Evolutionary conservation across 2,329 filamentous ascomycete genomes (phyloP).

Genomic region (Zymoseptoria brevis): DNA sequence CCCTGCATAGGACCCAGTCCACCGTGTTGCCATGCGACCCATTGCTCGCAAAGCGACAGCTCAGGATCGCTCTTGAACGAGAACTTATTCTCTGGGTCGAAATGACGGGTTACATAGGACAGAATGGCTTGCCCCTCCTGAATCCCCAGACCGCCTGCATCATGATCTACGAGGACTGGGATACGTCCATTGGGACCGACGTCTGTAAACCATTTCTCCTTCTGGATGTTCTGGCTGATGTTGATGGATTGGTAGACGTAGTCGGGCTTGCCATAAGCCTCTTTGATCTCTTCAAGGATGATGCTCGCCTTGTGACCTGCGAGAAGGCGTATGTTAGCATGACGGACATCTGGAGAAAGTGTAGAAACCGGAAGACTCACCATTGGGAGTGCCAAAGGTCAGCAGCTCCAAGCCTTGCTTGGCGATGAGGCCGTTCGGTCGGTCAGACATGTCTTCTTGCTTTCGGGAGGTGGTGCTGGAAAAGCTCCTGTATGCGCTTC

Average conservation of each 20-base stretch:
- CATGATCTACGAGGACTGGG: constrained; percentile 59
- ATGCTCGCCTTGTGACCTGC: constrained; percentile 47
- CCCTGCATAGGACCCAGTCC: constrained; percentile 32
- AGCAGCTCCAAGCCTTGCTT: constrained; percentile 58
- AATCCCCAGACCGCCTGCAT: constrained; percentile 50
- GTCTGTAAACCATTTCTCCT: constrained; percentile 58
- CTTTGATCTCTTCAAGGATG: constrained; percentile 58
- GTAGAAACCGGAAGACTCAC: constrained; percentile 8
- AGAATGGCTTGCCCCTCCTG: constrained; percentile 40
- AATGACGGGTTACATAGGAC: constrained; percentile 38
- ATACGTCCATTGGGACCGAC: constrained; percentile 59
- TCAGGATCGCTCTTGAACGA: constrained; percentile 42
- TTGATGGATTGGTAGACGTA: constrained; percentile 54
- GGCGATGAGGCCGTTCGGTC: constrained; percentile 52
- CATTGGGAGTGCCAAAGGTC: constrained; percentile 45
- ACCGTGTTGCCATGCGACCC: constrained; percentile 50
- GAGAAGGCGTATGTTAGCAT: neutral
- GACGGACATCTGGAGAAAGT: neutral
- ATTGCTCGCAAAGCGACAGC: constrained; percentile 46
- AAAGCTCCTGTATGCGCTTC: constrained; percentile 5
- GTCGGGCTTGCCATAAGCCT: constrained; percentile 50
- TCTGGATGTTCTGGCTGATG: constrained; percentile 56
- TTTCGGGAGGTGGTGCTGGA: constrained; percentile 4
- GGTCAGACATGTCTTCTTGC: constrained; percentile 21
- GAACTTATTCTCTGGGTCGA: constrained; percentile 41